Evolutionary conservation across 108 stramenopile species (phyloP).

Genomic region (Mayamaea pseudoterrestris): DNA sequence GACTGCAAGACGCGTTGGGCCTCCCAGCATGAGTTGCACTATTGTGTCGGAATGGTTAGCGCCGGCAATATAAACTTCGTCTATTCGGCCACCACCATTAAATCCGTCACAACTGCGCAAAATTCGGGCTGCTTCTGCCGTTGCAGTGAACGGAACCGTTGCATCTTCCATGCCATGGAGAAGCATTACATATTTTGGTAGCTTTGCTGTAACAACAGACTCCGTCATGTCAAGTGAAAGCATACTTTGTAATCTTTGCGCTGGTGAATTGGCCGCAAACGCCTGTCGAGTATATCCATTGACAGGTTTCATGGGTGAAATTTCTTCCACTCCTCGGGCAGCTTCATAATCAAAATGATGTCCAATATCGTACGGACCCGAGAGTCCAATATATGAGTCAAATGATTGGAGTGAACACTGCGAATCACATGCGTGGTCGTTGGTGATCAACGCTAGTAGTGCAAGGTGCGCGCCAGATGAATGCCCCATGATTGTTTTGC

Average conservation of each 20-base stretch:
- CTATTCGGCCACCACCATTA: conserved; percentile 25
- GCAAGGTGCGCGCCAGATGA: conserved; percentile 75
- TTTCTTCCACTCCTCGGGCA: conserved; percentile 69
- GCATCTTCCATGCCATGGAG: conserved; percentile 78
- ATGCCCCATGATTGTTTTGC: conserved; percentile 55
- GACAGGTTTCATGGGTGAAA: conserved; percentile 68
- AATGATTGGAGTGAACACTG: neutral
- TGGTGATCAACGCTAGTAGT: too few species aligned
- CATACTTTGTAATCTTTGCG: conserved; percentile 21
- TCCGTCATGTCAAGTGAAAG: conserved; percentile 4
- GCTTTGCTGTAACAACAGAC: neutral
- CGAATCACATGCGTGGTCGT: too few species aligned
- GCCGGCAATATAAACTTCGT: conserved; percentile 50
- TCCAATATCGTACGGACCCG: conserved; percentile 62
- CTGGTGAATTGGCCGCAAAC: conserved; percentile 47
- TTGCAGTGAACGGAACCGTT: conserved; percentile 70
- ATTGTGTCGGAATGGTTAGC: conserved; percentile 63
- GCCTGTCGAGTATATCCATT: conserved; percentile 40
- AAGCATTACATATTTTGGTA: conserved; percentile 29
- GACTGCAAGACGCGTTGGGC: conserved; percentile 18
- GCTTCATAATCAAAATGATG: conserved; percentile 83
- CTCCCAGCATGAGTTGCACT: conserved; percentile 69
- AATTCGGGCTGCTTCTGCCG: conserved; percentile 46
- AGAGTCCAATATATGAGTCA: conserved; percentile 50
- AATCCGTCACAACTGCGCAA: conserved; percentile 41